Evolutionary conservation across 2,329 filamentous ascomycete genomes (phyloP).

Genomic region (Diaporthe vaccinii): DNA sequence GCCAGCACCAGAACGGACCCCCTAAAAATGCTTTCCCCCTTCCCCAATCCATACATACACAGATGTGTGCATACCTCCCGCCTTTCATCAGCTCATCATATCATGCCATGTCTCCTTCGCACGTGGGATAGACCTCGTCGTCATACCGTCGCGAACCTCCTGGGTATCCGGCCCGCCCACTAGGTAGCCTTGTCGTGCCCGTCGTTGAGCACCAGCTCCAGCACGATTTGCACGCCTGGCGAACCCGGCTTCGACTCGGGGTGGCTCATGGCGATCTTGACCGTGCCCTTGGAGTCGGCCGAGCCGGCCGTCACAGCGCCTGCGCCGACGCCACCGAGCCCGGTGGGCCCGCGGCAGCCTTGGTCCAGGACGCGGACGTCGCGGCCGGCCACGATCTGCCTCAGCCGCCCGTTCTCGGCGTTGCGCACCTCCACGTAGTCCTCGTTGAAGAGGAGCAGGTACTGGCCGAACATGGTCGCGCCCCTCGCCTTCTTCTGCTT

Average conservation of each 20-base stretch:
- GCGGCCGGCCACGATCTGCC: slow-evolving; percentile 93
- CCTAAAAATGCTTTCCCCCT: background rate
- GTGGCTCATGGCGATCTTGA: slow-evolving; percentile 97
- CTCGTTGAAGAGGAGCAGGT: slow-evolving; percentile 92
- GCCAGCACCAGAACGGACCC: slow-evolving; percentile 12
- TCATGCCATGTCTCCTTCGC: background rate
- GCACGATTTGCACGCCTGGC: slow-evolving; percentile 85
- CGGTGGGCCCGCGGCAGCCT: slow-evolving; percentile 75
- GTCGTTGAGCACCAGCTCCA: slow-evolving; percentile 94
- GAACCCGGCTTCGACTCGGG: slow-evolving; percentile 72
- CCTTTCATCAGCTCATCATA: slow-evolving; percentile 15
- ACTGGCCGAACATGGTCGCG: slow-evolving; percentile 91
- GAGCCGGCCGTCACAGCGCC: slow-evolving; percentile 28
- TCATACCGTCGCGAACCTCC: slow-evolving; percentile 21
- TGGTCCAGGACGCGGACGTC: slow-evolving; percentile 94
- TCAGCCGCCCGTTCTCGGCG: slow-evolving; percentile 91
- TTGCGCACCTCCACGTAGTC: slow-evolving; percentile 98
- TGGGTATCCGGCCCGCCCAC: slow-evolving; percentile 4
- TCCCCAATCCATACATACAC: background rate
- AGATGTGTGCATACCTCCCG: background rate
- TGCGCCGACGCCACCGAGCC: slow-evolving; percentile 51
- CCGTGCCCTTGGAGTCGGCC: slow-evolving; percentile 75
- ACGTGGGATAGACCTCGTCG: background rate
- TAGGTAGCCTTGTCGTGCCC: slow-evolving; percentile 71
- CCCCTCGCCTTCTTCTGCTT: slow-evolving; percentile 82